phyloP scores from a whole-genome alignment of 164 flowering plant species.

The Magnolia sinica region DNA sequence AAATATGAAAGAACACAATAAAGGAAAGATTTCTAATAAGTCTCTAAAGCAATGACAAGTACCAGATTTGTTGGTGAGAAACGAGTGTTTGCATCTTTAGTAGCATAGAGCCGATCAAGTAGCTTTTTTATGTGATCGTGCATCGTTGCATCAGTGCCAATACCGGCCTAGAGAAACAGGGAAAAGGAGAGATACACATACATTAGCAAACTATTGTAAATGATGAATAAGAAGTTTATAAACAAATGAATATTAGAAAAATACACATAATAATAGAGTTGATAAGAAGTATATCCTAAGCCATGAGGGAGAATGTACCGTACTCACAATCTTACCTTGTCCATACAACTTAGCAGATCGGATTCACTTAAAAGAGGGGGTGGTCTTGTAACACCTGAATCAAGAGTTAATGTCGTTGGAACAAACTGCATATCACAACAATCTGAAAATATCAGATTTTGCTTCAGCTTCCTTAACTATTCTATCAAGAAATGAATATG shows the following conservation, averaged over 20 bases:
- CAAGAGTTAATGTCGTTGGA: slow-evolving; percentile 81
- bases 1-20: background rate
- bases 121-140: slow-evolving; percentile 98
- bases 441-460: background rate
- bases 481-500: background rate
- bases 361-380: slow-evolving; percentile 97
- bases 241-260: background rate
- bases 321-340: slow-evolving; percentile 52
- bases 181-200: background rate
- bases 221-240: background rate
- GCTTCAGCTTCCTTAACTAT: background rate
- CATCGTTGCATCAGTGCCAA: slow-evolving; percentile 99
- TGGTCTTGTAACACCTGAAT: slow-evolving; percentile 90
- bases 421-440: slow-evolving; percentile 56
- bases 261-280: background rate
- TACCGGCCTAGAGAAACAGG: slow-evolving; percentile 61
- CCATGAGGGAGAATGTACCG: background rate
- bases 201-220: background rate
- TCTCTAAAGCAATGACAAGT: background rate
- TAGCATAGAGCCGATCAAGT: slow-evolving; percentile 93
- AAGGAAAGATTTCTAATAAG: background rate
- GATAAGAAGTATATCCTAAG: background rate
- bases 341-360: slow-evolving; percentile 91
- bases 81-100: slow-evolving; percentile 78
- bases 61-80: slow-evolving; percentile 93